Evolutionary conservation across 1,284 basidiomycete genomes (phyloP), one percentile per base, ranked within the genome.

Genomic region (Acaromyces ingoldii): DNA sequence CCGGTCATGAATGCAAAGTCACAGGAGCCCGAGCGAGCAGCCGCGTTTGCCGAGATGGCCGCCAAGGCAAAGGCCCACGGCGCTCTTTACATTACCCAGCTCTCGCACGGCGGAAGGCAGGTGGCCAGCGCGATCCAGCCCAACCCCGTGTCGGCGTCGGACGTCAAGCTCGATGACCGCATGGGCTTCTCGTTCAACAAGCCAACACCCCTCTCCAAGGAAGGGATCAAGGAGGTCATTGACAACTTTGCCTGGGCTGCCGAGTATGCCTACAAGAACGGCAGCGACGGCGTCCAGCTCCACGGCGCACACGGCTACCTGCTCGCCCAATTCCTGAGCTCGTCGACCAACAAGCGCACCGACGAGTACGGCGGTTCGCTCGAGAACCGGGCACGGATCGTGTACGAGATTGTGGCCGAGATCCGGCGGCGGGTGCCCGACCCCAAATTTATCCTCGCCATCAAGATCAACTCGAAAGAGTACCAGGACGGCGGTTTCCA

Each of bases 391-490:
- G 55, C 67, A n/a, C 63, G 77, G 9, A 75, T 79, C 52, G 55
- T 78, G 29, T 65, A 73, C 39, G 70, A 76, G 26, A 74, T 76
- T 31, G 55, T 78, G 37, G 68, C 69, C 13, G 77, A 62, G 19
- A 77, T 79, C 59, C 72, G 75, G 43, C 58, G 60, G 25, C 66
- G 67, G 9, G 74, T 79, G 5, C 51, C 58, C 24, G 68, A 70
- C 45, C 36, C 37, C 2, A 44, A 36, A 25, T 81, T 82, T 65
- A 62, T 81, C 30, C 64, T 81, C 29, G 76, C 75, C 11, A 79
- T 81, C 66, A 82, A 81, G 69, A 72, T 81, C 49, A 81, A 80
- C 62, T 43, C 41, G 3, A 39, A 71, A 22, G 79, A 78, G 44
- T 55, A 50, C 29, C 42, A 39, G 34, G 26, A 24, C 7, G 55